Evolutionary conservation across 1,139 yeast species (phyloP), one percentile per base, ranked within the genome.

Genomic region (Yamadazyma triangularis): DNA sequence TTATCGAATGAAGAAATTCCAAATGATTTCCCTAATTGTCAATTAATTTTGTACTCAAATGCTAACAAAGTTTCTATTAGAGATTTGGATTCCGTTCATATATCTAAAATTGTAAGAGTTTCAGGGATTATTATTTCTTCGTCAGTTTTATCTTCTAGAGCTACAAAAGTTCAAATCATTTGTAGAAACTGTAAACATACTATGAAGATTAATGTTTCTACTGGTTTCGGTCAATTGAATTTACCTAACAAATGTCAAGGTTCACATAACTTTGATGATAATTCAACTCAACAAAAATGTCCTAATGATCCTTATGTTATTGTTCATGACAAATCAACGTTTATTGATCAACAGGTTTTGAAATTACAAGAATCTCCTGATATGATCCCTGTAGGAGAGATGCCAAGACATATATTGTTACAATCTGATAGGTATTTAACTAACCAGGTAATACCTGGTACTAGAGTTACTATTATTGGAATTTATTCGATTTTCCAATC

Each of bases 351-450:
- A 55, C 99, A 93, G 57, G 79, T 84, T 15, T 70, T 93, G 50
- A 93, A 93, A 54, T 69, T 93, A 33, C 99, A 91, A 56, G 99
- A 91, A 53, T 73, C 94, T 11, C 97, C 98, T 10, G 98, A 91
- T 55, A 84, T 86, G 82, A 97, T 91, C 1, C 99, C 98, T 2
- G 95, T 91, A 13, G 98, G 99, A 41, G 99, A 91, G 62, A 83
- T 91, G 89, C 99, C 99, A 10, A 77, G 99, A 46, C 95, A 91
- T 50, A 83, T 93, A 30, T 58, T 87, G 39, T 68, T 93, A 44
- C 86, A 93, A 30, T 86, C 89, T 14, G 98, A 93, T 53, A 73
- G 98, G 42, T 85, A 86, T 44, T 66, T 91, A 55, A 83, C 96
- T 15, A 91, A 91, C 60, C 79, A 76, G 42, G 91, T 91, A 19